phyloP scores from a whole-genome alignment of 164 flowering plant genomes.

The Taxillus chinensis region DNA sequence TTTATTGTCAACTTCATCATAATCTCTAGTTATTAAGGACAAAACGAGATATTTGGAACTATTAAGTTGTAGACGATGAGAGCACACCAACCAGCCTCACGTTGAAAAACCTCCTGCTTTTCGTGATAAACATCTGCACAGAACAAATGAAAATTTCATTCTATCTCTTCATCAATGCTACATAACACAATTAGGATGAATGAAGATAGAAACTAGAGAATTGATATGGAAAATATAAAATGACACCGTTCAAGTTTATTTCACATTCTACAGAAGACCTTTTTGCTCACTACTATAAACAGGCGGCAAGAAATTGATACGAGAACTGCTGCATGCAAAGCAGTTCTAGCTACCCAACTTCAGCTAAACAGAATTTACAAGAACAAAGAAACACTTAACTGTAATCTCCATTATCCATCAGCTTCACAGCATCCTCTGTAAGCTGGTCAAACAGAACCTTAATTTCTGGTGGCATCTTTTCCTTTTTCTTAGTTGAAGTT shows the following conservation, averaged over 20 bases:
- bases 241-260: too few species aligned
- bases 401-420: slow-evolving; percentile 89
- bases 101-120: slow-evolving; percentile 56
- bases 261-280: background rate
- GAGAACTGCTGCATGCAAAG: background rate
- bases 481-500: slow-evolving; percentile 48
- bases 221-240: too few species aligned
- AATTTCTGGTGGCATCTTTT: slow-evolving; percentile 74
- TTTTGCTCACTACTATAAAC: background rate
- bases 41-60: too few species aligned
- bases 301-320: background rate
- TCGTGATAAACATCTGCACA: slow-evolving; percentile 86
- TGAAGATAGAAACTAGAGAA: too few species aligned
- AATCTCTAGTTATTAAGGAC: too few species aligned
- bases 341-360: background rate
- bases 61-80: too few species aligned
- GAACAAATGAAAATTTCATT: background rate
- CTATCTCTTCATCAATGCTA: too few species aligned
- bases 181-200: too few species aligned
- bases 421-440: slow-evolving; percentile 85
- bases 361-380: background rate
- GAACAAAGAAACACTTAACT: slow-evolving; percentile 35
- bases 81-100: slow-evolving; percentile 70
- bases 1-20: too few species aligned
- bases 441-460: slow-evolving; percentile 81